A percentile compares a stretch with the other conserved stretches of the same genome.
Conservation (phyloP, 495 filamentous ascomycete genomes). For the Lasiosphaeriaceae sp. region DNA sequence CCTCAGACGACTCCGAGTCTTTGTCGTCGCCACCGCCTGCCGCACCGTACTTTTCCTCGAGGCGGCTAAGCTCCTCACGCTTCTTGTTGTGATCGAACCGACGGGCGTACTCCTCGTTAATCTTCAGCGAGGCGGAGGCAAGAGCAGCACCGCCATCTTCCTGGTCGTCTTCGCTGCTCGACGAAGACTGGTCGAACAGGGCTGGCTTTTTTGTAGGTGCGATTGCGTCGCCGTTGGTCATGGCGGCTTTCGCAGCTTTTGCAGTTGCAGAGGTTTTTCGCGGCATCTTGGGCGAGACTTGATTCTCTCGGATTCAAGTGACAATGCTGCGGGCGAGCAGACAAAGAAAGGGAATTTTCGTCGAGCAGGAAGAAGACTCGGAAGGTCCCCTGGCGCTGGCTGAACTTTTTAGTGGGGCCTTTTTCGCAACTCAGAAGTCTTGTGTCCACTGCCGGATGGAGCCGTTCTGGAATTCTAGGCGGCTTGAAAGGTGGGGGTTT, state of each 20-base stretch:
- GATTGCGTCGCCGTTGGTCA: neutral
- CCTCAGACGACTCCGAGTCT: slow-evolving; percentile 46
- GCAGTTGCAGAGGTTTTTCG: slow-evolving; percentile 9
- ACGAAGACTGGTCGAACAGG: slow-evolving; percentile 32
- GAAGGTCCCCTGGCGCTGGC: neutral
- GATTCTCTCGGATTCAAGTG: neutral
- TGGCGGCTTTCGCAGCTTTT: neutral
- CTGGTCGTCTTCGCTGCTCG: slow-evolving; percentile 47
- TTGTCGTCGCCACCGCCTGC: slow-evolving; percentile 45
- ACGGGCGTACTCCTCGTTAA: slow-evolving; percentile 87
- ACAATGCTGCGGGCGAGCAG: neutral
- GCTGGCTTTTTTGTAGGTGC: slow-evolving; percentile 16
- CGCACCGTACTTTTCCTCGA: slow-evolving; percentile 82
- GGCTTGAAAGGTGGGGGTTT: too few relatives aligned
- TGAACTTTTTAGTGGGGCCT: slow-evolving; percentile 28
- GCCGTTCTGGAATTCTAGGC: neutral
- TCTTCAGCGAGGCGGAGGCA: slow-evolving; percentile 59
- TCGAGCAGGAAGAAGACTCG: neutral
- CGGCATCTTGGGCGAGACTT: slow-evolving; percentile 10
- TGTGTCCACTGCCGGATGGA: neutral
- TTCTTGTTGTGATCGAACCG: slow-evolving; percentile 96
- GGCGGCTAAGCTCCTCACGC: slow-evolving; percentile 80
- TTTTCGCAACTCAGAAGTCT: slow-evolving; percentile 4
- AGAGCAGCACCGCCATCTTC: slow-evolving; percentile 56
- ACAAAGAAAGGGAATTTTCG: slow-evolving; percentile 4